Percentiles rank a stretch among this genome's conserved stretches.
Evolutionary conservation across 495 filamentous ascomycete species (phyloP).

Genomic region (Neurospora sp.): DNA sequence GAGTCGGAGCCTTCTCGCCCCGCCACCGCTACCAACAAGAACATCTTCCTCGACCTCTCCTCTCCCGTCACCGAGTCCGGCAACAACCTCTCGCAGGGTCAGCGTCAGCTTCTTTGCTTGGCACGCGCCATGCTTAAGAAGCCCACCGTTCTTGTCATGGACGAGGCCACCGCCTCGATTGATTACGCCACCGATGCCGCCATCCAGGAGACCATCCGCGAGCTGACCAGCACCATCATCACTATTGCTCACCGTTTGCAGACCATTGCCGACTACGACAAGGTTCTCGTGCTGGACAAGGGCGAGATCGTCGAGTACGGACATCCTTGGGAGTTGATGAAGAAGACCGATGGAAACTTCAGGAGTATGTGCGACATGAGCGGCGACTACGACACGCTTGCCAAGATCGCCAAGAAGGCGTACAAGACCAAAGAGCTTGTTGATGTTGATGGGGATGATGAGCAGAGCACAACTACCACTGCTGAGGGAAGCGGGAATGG

Average conservation of each 20-base stretch:
- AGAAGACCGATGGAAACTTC: constrained; percentile 60
- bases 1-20: constrained; percentile 16
- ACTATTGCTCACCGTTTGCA: constrained; percentile 97
- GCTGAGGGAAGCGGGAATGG: not conserved
- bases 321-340: constrained; percentile 70
- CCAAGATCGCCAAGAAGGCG: constrained; percentile 64
- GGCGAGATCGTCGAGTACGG: constrained; percentile 82
- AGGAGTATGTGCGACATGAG: constrained; percentile 91
- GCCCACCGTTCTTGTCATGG: constrained; percentile 92
- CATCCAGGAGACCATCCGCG: constrained; percentile 90
- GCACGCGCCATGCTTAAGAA: constrained; percentile 87
- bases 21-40: constrained; percentile 63
- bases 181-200: constrained; percentile 94
- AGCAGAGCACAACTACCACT: constrained; percentile 1
- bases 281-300: constrained; percentile 92
- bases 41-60: constrained; percentile 82
- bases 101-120: constrained; percentile 89
- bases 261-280: constrained; percentile 96
- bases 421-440: constrained; percentile 34
- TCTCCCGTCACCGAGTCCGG: constrained; percentile 85
- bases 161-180: constrained; percentile 96
- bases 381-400: constrained; percentile 67
- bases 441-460: constrained; percentile 23
- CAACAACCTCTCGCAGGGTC: constrained; percentile 92
- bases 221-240: constrained; percentile 85